phyloP scores from a whole-genome alignment of 225 moss, liverwort and hornwort species.

The Marchantia paleacea region DNA sequence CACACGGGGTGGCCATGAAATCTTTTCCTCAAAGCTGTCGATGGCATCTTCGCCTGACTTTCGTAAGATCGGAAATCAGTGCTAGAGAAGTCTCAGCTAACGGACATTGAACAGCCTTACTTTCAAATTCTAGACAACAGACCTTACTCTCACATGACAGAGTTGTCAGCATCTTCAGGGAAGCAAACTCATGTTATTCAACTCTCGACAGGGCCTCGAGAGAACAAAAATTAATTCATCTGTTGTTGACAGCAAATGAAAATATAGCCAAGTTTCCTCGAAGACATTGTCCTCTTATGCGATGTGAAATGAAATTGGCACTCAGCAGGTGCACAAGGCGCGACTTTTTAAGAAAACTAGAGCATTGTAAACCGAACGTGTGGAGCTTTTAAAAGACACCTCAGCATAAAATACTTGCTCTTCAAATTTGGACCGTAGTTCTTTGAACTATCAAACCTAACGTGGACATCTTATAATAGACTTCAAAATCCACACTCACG shows the following conservation, averaged over 20 bases:
- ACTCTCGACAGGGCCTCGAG: too few relatives aligned
- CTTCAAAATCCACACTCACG: neutral
- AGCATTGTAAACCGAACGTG: neutral
- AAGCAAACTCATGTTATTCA: too few relatives aligned
- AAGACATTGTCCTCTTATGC: neutral
- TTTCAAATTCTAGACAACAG: neutral
- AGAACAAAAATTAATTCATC: too few relatives aligned
- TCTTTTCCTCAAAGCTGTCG: slow-evolving; percentile 60
- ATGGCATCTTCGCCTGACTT: slow-evolving; percentile 10
- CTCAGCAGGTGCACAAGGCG: neutral
- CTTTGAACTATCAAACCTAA: neutral
- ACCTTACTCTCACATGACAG: neutral
- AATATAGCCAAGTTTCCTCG: neutral
- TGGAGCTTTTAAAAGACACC: neutral
- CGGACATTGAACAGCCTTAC: neutral
- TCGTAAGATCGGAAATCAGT: neutral
- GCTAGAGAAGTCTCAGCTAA: neutral
- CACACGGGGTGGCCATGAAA: slow-evolving; percentile 41
- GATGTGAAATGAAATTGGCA: neutral
- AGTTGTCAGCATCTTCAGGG: too few relatives aligned
- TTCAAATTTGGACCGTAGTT: neutral
- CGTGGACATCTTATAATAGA: neutral
- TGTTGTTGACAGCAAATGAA: too few relatives aligned
- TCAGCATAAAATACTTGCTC: neutral
- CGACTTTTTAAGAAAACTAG: neutral